phyloP scores from a whole-genome alignment of 2,329 filamentous ascomycete genomes.

The Aspergillus arachidicola region DNA sequence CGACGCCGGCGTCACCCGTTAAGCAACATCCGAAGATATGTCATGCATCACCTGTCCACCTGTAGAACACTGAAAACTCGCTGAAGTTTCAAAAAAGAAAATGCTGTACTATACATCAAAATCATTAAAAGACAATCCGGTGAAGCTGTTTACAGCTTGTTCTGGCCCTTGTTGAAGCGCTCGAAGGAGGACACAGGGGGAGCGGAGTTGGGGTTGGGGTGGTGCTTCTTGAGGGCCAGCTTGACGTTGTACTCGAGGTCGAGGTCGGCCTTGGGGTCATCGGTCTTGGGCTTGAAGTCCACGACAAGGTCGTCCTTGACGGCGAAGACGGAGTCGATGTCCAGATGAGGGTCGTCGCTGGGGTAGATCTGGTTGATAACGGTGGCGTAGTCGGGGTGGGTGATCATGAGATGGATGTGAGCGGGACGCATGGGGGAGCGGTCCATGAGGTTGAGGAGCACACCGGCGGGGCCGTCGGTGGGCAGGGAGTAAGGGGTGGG shows the following conservation, averaged over 20 bases:
- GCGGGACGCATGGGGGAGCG: constrained; percentile 64
- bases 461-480: constrained; percentile 61
- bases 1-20: no score
- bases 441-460: constrained; percentile 57
- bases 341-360: constrained; percentile 59
- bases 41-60: background rate
- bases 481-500: constrained; percentile 74
- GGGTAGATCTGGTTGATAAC: constrained; percentile 63
- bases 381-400: constrained; percentile 58
- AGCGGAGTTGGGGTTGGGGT: constrained; percentile 43
- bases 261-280: constrained; percentile 56
- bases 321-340: constrained; percentile 63
- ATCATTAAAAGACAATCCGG: background rate
- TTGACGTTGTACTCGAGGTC: constrained; percentile 66
- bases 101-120: background rate
- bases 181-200: constrained; percentile 42
- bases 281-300: constrained; percentile 57
- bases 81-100: background rate
- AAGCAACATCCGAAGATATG: constrained; percentile 13
- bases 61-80: background rate
- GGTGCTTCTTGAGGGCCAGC: constrained; percentile 51
- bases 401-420: constrained; percentile 62
- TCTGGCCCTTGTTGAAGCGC: constrained; percentile 32
- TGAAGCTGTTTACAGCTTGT: constrained; percentile 15
- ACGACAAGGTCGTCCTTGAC: constrained; percentile 64